Evolutionary conservation across 148 eudicot genomes (phyloP).

Genomic region (Rhododendron molle): DNA sequence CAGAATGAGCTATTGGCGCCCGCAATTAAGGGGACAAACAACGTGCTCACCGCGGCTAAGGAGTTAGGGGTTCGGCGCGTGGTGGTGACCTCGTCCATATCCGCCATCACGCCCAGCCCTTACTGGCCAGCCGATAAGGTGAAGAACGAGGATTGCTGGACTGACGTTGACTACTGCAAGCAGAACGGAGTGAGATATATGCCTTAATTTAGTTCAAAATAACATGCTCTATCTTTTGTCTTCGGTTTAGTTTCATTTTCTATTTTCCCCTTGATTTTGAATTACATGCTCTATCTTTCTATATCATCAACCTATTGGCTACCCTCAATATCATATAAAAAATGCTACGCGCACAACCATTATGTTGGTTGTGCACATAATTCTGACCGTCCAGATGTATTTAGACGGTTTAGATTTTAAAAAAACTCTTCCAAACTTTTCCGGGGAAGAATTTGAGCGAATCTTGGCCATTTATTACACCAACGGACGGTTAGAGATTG

Average conservation of each 20-base stretch:
- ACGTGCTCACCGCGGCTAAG: conserved; percentile 80
- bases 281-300: not conserved
- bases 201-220: not conserved
- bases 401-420: too few species aligned
- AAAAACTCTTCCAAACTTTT: too few species aligned
- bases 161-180: conserved; percentile 71
- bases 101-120: conserved; percentile 71
- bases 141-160: conserved; percentile 79
- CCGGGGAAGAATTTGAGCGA: too few species aligned
- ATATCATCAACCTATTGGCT: not conserved
- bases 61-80: conserved; percentile 72
- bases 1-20: conserved; percentile 68
- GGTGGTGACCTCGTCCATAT: conserved; percentile 75
- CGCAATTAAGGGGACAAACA: conserved; percentile 71
- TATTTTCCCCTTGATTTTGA: too few species aligned
- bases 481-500: too few species aligned
- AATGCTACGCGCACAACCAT: too few species aligned
- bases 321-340: too few species aligned
- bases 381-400: too few species aligned
- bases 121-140: conserved; percentile 60
- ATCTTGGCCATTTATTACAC: too few species aligned
- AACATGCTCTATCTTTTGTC: not conserved
- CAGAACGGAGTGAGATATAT: conserved; percentile 41
- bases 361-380: too few species aligned
- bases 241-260: not conserved